Percentiles rank a stretch among this genome's conserved stretches.
phyloP scores from a whole-genome alignment of 352 stramenopile species.

The Phytopythium montanum region DNA sequence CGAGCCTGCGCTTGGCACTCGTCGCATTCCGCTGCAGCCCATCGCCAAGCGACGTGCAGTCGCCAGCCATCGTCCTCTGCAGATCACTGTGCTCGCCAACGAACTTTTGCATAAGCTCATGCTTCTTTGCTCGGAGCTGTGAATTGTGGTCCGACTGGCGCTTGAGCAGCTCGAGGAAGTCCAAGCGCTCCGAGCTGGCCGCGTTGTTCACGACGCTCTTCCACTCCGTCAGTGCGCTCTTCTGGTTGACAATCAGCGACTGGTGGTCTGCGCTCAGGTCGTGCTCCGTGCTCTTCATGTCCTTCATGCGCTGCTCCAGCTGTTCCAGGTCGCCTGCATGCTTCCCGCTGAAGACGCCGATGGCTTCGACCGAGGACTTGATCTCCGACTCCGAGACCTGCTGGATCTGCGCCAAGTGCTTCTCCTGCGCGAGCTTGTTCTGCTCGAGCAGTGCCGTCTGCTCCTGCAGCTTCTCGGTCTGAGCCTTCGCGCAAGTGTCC shows the following conservation, averaged over 20 bases:
- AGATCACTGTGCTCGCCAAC: conserved; percentile 26
- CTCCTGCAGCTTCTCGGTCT: conserved; percentile 34
- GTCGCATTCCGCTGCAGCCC: conserved; percentile 24
- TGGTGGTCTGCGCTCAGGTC: conserved; percentile 16
- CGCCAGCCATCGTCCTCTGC: conserved; percentile 17
- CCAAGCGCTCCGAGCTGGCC: conserved; percentile 10
- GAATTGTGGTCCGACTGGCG: conserved; percentile 18
- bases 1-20: conserved; percentile 29
- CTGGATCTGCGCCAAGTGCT: conserved; percentile 31
- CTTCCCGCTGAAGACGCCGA: conserved; percentile 23
- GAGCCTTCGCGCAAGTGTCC: conserved; percentile 37
- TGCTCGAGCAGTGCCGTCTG: conserved; percentile 43
- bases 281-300: conserved; percentile 20
- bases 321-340: conserved; percentile 24
- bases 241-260: conserved; percentile 22
- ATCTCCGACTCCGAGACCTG: conserved; percentile 35
- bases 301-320: conserved; percentile 23
- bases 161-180: conserved; percentile 17
- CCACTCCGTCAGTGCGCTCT: conserved; percentile 15
- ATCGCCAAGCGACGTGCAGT: conserved; percentile 24
- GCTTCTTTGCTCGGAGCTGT: conserved; percentile 14
- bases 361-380: conserved; percentile 26
- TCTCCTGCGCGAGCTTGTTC: conserved; percentile 27
- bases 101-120: conserved; percentile 23
- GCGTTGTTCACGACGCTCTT: conserved; percentile 12